Evolutionary conservation across 192 early-diverging fungal species (phyloP).

Genomic region (Backusella australiensis): DNA sequence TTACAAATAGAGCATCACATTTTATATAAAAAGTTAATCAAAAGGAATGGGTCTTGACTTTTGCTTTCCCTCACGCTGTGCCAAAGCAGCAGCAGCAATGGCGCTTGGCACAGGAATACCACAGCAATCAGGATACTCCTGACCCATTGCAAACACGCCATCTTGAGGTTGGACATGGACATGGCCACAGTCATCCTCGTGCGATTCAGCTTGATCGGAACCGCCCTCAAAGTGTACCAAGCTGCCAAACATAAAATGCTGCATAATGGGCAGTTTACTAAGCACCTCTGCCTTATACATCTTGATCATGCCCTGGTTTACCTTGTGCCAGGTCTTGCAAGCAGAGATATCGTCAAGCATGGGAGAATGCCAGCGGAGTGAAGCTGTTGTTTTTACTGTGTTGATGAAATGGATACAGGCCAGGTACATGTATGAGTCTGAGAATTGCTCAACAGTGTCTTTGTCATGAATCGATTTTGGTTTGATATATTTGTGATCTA

Average conservation of each 20-base stretch:
- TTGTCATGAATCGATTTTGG: slow-evolving; percentile 93
- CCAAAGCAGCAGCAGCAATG: slow-evolving; percentile 66
- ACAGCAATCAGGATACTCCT: slow-evolving; percentile 78
- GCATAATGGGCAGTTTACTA: slow-evolving; percentile 96
- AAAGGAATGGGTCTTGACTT: slow-evolving; percentile 27
- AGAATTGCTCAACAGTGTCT: slow-evolving; percentile 87
- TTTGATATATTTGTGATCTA: slow-evolving; percentile 84
- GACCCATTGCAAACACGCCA: slow-evolving; percentile 74
- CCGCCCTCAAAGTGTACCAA: slow-evolving; percentile 72
- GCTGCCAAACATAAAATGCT: slow-evolving; percentile 95
- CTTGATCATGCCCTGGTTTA: slow-evolving; percentile 90
- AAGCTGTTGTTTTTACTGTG: slow-evolving; percentile 65
- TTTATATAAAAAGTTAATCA: slow-evolving; percentile 16
- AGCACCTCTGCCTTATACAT: slow-evolving; percentile 95
- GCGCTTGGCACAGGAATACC: slow-evolving; percentile 80
- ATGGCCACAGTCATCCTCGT: slow-evolving; percentile 54
- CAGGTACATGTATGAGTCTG: slow-evolving; percentile 94
- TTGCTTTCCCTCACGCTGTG: slow-evolving; percentile 15
- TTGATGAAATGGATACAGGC: slow-evolving; percentile 93
- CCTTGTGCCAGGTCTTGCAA: slow-evolving; percentile 89
- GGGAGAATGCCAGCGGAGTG: slow-evolving; percentile 84
- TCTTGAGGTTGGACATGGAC: slow-evolving; percentile 39
- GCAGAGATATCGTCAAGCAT: slow-evolving; percentile 97
- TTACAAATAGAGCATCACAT: not conserved
- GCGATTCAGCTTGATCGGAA: slow-evolving; percentile 28